Base-by-base conservation (phyloP, 768 basidiomycete species). In the Kwoniella sp. region DNA sequence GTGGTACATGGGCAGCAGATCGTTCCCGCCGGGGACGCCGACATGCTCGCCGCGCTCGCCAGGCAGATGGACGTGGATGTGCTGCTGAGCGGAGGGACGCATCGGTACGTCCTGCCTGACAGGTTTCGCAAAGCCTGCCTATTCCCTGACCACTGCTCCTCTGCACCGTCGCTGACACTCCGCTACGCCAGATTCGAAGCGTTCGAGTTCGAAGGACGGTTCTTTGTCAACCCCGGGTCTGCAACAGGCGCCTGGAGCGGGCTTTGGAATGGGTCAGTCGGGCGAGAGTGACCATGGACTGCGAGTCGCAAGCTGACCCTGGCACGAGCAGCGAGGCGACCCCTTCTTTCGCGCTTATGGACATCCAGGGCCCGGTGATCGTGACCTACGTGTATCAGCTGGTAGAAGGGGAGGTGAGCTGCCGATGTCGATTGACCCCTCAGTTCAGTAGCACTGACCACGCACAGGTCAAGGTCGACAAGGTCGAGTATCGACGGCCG, bases 21-120 rank as follows among this genome's bases (percentile, higher is more conserved):
- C 66, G 81, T 96, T 34, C 93, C 95, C 1, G 84, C 85, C 0
- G 95, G 92, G 12, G 91, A 95, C 71, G 79, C 90, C 3, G 90
- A 95, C 67, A 84, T 88, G n/a, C 79, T 98, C 36, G 84, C 83
- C 46, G 81, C 88, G 3, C 82, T 92, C 47, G 90, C 92, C 14
- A 78, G 93, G 31, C 89, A 92, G 76, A 89, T 99, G 88, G 93
- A 98, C 70, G 95, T 96, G 3, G 95, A 99, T 67, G 89, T 99
- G 0, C 79, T 98, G 29, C 77, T 98, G 19, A 88, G 86, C 2
- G 95, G 95, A 0, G 90, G 90, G 65, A 98, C 95, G 0, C 92
- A 96, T 75, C 84, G 83, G 92, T 93, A 67, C 70, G 87, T 68
- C n/a, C n/a, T n/a, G n/a, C n/a, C n/a, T n/a, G n/a, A n/a, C n/a